These are phyloP conservation scores for Ocimum tenuiflorum DNA, from an alignment of 257 asterid genomes.

Conservation along the genomic window DNA sequence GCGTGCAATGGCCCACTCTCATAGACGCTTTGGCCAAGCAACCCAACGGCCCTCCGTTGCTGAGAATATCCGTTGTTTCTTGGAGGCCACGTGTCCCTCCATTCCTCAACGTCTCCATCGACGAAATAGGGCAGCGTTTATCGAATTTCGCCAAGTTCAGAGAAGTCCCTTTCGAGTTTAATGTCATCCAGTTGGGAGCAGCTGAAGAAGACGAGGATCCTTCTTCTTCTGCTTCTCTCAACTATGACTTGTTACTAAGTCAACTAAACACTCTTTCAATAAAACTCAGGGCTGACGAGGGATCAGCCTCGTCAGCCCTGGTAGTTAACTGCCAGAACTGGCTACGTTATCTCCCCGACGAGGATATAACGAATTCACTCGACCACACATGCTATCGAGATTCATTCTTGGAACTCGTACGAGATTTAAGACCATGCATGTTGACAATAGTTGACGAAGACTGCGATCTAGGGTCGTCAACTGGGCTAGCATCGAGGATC, in stretches of 20 bases:
- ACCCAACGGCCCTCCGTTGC: slow-evolving; percentile 36
- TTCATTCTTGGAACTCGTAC: slow-evolving; percentile 34
- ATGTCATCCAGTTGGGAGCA: slow-evolving; percentile 29
- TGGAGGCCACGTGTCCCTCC: slow-evolving; percentile 64
- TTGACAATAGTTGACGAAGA: slow-evolving; percentile 61
- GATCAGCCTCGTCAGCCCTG: slow-evolving; percentile 3
- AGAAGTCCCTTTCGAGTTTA: slow-evolving; percentile 60
- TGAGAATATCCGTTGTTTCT: slow-evolving; percentile 45
- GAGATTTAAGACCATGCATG: slow-evolving; percentile 36
- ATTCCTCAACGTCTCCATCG: slow-evolving; percentile 41
- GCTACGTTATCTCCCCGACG: slow-evolving; percentile 52
- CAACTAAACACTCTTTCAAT: slow-evolving; percentile 29
- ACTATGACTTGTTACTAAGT: slow-evolving; percentile 28
- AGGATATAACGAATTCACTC: background rate
- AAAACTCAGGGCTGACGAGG: slow-evolving; percentile 41
- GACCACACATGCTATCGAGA: slow-evolving; percentile 28
- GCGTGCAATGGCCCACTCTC: slow-evolving; percentile 87
- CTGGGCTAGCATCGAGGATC: slow-evolving; percentile 42
- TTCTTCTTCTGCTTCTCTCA: background rate
- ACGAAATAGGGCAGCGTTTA: slow-evolving; percentile 55
- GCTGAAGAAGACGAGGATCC: background rate
- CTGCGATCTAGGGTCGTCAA: slow-evolving; percentile 37
- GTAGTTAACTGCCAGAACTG: slow-evolving; percentile 66
- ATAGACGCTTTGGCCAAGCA: slow-evolving; percentile 51
- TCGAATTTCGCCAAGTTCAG: slow-evolving; percentile 48